These are phyloP conservation scores for Chlorokybus atmophyticus DNA, from an alignment of 139 green algal species.

Conservation along the genomic window DNA sequence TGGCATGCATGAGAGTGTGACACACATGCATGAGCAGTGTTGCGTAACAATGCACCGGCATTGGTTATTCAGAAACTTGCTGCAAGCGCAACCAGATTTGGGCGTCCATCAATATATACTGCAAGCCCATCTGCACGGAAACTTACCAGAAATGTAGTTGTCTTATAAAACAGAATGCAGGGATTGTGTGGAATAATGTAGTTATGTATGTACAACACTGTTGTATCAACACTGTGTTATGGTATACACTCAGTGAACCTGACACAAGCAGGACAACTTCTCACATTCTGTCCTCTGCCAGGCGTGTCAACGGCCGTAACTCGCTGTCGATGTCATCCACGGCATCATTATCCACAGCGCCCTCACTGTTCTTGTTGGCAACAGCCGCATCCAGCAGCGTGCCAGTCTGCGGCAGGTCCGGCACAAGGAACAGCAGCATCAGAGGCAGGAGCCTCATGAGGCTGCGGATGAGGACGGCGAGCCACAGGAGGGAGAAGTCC, in stretches of 20 bases:
- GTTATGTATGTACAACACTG: not conserved
- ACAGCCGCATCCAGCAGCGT: not conserved
- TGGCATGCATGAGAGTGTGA: no score
- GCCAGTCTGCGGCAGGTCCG: constrained; percentile 4
- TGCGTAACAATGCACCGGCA: no score
- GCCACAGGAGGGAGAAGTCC: constrained; percentile 15
- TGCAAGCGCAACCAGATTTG: no score
- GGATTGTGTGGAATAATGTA: not conserved
- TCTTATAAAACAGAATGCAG: no score
- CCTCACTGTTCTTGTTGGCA: not conserved
- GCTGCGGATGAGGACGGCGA: constrained; percentile 19
- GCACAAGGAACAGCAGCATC: constrained; percentile 16
- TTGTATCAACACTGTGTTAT: not conserved
- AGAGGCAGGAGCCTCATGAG: constrained; percentile 5
- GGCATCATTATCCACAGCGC: not conserved
- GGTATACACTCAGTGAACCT: no score
- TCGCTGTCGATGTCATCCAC: not conserved
- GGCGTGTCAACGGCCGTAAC: not conserved
- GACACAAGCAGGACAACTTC: not conserved
- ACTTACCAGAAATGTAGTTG: no score
- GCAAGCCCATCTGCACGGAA: no score
- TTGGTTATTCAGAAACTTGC: no score
- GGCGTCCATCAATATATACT: no score
- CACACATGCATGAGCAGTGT: no score
- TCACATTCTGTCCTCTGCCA: not conserved